Base-by-base conservation (phyloP, 169 alveolate genomes). In the Plasmodium gaboni region DNA sequence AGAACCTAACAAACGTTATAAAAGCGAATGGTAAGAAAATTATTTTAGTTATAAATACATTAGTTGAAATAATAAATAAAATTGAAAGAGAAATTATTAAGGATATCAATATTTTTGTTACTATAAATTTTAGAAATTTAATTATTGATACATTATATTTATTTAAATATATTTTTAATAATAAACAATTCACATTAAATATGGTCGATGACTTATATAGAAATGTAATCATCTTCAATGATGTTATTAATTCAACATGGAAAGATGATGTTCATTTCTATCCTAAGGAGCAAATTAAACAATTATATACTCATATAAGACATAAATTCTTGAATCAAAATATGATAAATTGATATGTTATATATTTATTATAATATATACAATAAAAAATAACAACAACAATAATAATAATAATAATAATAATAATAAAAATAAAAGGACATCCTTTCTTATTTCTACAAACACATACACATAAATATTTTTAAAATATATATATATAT, bases 271-370 rank as follows among this genome's bases (percentile, higher is more conserved):
- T 55, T 2, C 71, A 80, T 46, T 67, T 67, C 26, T 80, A 80
- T 17, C 90, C 90, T n/a, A 67, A 51, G 26, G 90, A 80, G n/a
- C 90, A 80, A 68, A 80, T 80, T 32, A 80, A 65, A 60, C 73
- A 80, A 6, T 61, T 80, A 38, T 80, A 67, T 67, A 80, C 83
- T 8, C 59, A 17, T 53, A 68, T 80, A 44, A 68, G 53, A 13
- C 90, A 80, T 48, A 78, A 78, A 55, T 78, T 78, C 22, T 65
- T 80, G 8, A 64, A 68, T 48, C 89, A 78, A 13, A 65, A 55
- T 78, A n/a, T 48, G 32, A 65, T 78, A 55, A 46, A 59, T 60
- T 78, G 71, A 68, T 19, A 19, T 19, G 22, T 19, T 19, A 19
- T 19, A 19, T 19, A 28, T 28, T 0, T 28, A 28, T 28, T 19